phyloP scores from a whole-genome alignment of 1,284 basidiomycete species.

The Sanghuangporus weigelae region DNA sequence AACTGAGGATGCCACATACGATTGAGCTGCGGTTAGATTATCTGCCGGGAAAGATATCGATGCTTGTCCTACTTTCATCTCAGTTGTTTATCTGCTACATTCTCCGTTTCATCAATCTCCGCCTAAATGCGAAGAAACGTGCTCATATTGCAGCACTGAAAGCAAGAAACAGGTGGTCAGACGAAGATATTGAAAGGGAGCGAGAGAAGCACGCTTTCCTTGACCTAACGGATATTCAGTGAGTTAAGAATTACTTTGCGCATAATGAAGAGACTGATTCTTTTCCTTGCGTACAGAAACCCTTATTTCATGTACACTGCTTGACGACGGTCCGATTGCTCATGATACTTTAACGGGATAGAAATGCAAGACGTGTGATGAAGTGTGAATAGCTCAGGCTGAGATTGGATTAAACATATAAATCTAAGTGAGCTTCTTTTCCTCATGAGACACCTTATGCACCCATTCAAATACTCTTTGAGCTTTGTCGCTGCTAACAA shows the following conservation, averaged over 20 bases:
- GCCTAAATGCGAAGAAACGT: conserved; percentile 47
- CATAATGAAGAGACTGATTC: not conserved
- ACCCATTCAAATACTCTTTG: conserved; percentile 61
- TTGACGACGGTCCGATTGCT: not conserved
- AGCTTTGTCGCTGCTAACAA: conserved; percentile 71
- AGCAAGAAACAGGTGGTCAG: conserved; percentile 46
- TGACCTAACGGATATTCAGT: conserved; percentile 61
- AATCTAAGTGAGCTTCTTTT: not conserved
- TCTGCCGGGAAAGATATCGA: conserved; percentile 52
- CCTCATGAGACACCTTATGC: conserved; percentile 27
- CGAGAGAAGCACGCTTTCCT: conserved; percentile 55
- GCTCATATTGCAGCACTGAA: conserved; percentile 40
- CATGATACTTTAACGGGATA: no score
- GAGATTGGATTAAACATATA: no score
- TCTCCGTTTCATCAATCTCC: conserved; percentile 50
- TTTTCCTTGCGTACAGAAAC: conserved; percentile 21
- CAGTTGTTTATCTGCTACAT: conserved; percentile 46
- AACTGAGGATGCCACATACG: not conserved
- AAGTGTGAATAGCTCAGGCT: no score
- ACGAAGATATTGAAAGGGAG: conserved; percentile 50
- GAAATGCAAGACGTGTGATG: no score
- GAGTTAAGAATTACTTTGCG: conserved; percentile 21
- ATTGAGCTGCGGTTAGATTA: not conserved
- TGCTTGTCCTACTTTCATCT: conserved; percentile 50
- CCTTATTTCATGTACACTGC: conserved; percentile 44